Conservation (phyloP, 163 green algal species). For the Volvox carteri region DNA sequence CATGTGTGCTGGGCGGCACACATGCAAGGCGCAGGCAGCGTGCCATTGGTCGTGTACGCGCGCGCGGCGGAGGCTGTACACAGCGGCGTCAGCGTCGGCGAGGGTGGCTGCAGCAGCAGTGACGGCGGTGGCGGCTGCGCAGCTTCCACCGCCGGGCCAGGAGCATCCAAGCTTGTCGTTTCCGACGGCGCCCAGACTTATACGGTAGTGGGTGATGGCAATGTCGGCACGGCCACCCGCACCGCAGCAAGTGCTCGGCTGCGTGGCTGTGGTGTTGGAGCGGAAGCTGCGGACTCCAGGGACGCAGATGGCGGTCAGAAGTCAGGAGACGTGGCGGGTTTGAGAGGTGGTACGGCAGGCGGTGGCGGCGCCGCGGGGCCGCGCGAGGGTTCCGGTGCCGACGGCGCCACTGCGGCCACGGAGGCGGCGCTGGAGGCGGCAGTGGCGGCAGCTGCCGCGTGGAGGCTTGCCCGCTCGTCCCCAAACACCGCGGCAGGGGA, state of each 20-base stretch:
- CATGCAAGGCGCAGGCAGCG: neutral
- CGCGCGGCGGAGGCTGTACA: no score
- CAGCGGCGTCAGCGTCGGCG: no score
- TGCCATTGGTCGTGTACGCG: constrained; percentile 10
- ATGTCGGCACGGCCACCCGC: neutral
- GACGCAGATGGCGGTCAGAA: neutral
- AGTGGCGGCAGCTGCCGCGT: neutral
- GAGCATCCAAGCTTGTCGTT: no score
- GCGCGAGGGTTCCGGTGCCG: neutral
- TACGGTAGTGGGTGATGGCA: no score
- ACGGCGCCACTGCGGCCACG: neutral
- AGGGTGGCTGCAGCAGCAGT: no score
- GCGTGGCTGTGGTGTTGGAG: no score
- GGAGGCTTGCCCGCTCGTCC: neutral
- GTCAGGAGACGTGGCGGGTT: no score
- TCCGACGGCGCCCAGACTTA: no score
- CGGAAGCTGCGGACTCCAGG: neutral
- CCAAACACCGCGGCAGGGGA: constrained; percentile 15
- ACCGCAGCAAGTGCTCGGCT: no score
- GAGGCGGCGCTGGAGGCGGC: constrained; percentile 15
- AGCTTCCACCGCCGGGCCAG: neutral
- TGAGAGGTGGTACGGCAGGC: no score
- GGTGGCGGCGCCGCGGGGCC: no score
- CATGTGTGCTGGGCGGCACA: neutral
- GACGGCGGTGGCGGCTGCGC: no score